Percentiles rank a stretch among this genome's conserved stretches.
Conservation (phyloP, 2,329 filamentous ascomycete genomes). For the Mycosphaerella sp. region DNA sequence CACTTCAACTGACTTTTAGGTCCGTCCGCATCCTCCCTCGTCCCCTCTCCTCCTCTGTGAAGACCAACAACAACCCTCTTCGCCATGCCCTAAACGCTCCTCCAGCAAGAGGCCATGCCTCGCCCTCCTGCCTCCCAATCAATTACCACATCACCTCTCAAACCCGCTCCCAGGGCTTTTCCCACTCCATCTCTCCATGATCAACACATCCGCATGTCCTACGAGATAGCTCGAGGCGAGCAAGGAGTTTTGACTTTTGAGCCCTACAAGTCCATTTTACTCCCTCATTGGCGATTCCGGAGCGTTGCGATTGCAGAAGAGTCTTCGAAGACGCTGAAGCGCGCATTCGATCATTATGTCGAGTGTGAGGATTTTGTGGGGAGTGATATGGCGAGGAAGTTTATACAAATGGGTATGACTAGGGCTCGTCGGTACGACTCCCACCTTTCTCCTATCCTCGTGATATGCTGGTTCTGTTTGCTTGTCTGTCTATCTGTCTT, state of each 20-base stretch:
- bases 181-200: slow-evolving; percentile 26
- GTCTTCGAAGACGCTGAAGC: slow-evolving; percentile 46
- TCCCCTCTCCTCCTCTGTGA: neutral
- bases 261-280: slow-evolving; percentile 55
- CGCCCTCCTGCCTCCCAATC: neutral
- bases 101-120: neutral
- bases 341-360: slow-evolving; percentile 49
- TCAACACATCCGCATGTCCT: slow-evolving; percentile 42
- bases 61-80: neutral
- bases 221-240: slow-evolving; percentile 55
- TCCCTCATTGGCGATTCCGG: slow-evolving; percentile 56
- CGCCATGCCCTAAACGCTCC: neutral
- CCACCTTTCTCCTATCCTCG: too few relatives aligned
- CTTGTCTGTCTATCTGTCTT: too few relatives aligned
- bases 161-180: slow-evolving; percentile 7
- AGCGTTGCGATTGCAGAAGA: slow-evolving; percentile 46
- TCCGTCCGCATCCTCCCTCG: too few relatives aligned
- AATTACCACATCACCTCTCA: neutral
- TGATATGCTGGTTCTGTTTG: too few relatives aligned
- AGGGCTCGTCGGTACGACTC: slow-evolving; percentile 38
- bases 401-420: slow-evolving; percentile 61
- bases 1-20: too few relatives aligned
- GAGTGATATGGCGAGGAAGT: slow-evolving; percentile 59
- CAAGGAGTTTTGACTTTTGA: slow-evolving; percentile 57
- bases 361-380: slow-evolving; percentile 52